Base-by-base conservation (phyloP, 164 flowering plant genomes). In the Chloranthus sessilifolius region DNA sequence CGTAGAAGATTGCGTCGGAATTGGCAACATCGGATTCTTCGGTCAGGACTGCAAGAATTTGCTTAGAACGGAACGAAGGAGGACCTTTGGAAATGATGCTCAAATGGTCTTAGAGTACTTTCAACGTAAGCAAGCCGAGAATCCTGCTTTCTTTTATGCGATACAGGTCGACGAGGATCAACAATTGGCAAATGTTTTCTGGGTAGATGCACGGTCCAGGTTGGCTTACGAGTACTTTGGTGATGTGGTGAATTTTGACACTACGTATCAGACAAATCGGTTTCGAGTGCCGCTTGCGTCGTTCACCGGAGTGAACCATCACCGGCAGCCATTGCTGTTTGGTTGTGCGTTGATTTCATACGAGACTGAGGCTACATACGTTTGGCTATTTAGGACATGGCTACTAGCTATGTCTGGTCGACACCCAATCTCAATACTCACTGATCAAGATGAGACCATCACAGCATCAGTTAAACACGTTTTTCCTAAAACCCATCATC, bases 341-440 rank as follows among this genome's bases (percentile, higher is more conserved):
- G 47, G 47, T 5, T 43, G 47, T 43, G 47, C 21, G 7, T 3
- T 43, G 10, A 14, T 43, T 19, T 14, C 22, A 19, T 22, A 43
- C 22, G 47, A 43, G 9, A 5, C 21, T 19, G 27, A 43, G 22
- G 8, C 25, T 43, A 17, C 47, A 23, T 19, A 17, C 22, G 7
- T 43, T 43, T 43, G 47, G 47, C 22, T 43, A 14, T 43, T 43
- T 43, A 43, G 22, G 12, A 43, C 47, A 7, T 43, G 47, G 47
- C 27, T 43, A 17, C 12, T 17, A 43, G 47, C 47, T 23, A 43
- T 43, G 47, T 43, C 27, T 23, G 27, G 47, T 7, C 47, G 47
- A 7, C 4, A 43, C 27, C 47, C 47, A 7, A 26, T n/a, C 21
- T 43, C 47, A 19, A 22, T 43, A 7, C 8, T 43, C 17, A 43